phyloP scores from a whole-genome alignment of 192 early-diverging fungal species.

The Coemansia sp. region DNA sequence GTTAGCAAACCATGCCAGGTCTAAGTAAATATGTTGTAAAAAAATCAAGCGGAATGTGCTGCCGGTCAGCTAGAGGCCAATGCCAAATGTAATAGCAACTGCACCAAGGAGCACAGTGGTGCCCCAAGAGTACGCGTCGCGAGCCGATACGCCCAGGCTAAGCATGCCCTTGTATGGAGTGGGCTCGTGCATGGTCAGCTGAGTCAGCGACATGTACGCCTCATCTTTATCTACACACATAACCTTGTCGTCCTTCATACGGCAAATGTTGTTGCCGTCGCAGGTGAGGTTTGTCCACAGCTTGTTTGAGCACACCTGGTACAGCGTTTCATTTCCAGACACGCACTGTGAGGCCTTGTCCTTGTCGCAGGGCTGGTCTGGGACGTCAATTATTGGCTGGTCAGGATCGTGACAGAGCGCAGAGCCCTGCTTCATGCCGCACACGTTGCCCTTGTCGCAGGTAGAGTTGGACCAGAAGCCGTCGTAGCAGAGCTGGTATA shows the following conservation, averaged over 20 bases:
- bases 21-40: neutral
- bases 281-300: constrained; percentile 47
- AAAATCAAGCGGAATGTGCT: no score
- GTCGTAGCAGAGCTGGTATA: constrained; percentile 32
- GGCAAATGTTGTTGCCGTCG: constrained; percentile 29
- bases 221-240: constrained; percentile 33
- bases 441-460: constrained; percentile 33
- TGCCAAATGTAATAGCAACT: constrained; percentile 19
- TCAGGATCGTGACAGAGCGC: constrained; percentile 43
- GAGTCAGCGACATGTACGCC: constrained; percentile 2
- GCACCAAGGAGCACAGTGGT: constrained; percentile 15
- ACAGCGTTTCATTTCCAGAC: constrained; percentile 19
- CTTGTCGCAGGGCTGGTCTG: constrained; percentile 34
- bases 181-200: constrained; percentile 5
- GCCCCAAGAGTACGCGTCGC: constrained; percentile 15
- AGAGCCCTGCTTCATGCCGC: constrained; percentile 29
- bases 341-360: constrained; percentile 26
- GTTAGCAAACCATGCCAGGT: neutral
- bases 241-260: constrained; percentile 18
- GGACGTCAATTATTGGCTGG: constrained; percentile 29
- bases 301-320: constrained; percentile 37
- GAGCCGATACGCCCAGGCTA: constrained; percentile 3
- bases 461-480: constrained; percentile 36
- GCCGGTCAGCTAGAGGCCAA: constrained; percentile 9
- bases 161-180: constrained; percentile 10